These are phyloP conservation scores for Zoysia japonica DNA, from an alignment of 176 grass and related monocot genomes.

Conservation along the genomic window DNA sequence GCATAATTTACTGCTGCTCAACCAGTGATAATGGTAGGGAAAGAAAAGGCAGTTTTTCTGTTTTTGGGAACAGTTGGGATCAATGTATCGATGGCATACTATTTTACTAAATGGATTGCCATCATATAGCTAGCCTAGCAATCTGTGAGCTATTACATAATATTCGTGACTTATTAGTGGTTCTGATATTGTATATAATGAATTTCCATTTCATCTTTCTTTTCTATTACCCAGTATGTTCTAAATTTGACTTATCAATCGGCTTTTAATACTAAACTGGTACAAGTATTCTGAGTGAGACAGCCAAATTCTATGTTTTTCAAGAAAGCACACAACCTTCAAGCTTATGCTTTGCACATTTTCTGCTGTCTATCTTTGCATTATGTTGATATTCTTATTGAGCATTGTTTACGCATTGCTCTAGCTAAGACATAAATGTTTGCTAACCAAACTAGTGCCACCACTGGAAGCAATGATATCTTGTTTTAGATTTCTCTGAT, in stretches of 20 bases:
- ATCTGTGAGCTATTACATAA: neutral
- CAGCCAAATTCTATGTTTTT: neutral
- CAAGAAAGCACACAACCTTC: neutral
- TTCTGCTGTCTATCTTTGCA: neutral
- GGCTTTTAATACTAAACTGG: neutral
- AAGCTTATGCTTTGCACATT: neutral
- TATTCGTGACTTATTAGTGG: neutral
- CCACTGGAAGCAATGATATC: neutral
- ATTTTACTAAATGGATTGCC: neutral
- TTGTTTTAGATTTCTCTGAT: neutral
- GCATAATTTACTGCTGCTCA: neutral
- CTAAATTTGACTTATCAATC: neutral
- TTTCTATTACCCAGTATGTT: neutral
- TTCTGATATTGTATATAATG: neutral
- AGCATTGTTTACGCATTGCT: slow-evolving; percentile 2
- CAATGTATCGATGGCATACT: neutral
- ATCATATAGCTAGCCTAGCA: neutral
- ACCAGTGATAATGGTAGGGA: neutral
- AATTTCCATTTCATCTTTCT: slow-evolving; percentile 13
- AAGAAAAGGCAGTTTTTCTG: neutral
- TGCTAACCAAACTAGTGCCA: neutral
- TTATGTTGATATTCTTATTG: neutral
- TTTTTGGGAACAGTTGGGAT: neutral
- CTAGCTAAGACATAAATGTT: neutral
- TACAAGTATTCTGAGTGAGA: neutral